Evolutionary conservation across 352 stramenopile species (phyloP), one percentile per base, ranked within the genome.

Genomic region (Phytophthora syringae): DNA sequence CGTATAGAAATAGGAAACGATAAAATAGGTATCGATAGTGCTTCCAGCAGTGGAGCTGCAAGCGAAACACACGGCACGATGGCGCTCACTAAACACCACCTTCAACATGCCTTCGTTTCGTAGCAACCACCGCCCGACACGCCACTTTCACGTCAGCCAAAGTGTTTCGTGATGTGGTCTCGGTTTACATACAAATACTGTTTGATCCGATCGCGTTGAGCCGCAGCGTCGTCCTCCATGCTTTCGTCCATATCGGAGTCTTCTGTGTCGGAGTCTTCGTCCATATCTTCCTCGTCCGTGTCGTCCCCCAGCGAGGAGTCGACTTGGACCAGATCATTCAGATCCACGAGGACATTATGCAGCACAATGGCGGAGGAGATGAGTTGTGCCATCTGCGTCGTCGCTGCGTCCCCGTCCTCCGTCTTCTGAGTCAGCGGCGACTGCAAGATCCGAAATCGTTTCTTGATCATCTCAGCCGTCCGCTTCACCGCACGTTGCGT

Each of bases 251-350:
- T 13, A 32, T 70, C 62, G 12, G 62, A 70, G 32, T 60, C 49
- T 40, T 70, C 62, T 9, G 44, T 34, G 20, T 45, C 55, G 2
- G 55, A 55, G n/a, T 44, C 42, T n/a, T 56, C 36, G 2, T 65
- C 39, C 54, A 70, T 60, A 3, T 70, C 62, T 49, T 70, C 62
- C 20, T 70, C 62, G 42, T 70, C 62, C 15, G 55, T 70, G 47
- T 70, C 62, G 32, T 64, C 62, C 13, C 21, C 48, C 16, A 70
- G 27, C 7, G 55, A 66, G 3, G 62, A 66, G 15, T 64, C 50
- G 13, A 44, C 40, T 16, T 66, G 48, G 0, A 70, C 62, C 3
- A 70, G 34, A 39, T 70, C 62, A 12, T 54, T 37, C 2, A 70
- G 42, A 51, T 60, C 62, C 18, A 70, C 43, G 2, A 70, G 25